Conservation (phyloP, 306 rosid genomes). For the Sphenostylis stenocarpa region DNA sequence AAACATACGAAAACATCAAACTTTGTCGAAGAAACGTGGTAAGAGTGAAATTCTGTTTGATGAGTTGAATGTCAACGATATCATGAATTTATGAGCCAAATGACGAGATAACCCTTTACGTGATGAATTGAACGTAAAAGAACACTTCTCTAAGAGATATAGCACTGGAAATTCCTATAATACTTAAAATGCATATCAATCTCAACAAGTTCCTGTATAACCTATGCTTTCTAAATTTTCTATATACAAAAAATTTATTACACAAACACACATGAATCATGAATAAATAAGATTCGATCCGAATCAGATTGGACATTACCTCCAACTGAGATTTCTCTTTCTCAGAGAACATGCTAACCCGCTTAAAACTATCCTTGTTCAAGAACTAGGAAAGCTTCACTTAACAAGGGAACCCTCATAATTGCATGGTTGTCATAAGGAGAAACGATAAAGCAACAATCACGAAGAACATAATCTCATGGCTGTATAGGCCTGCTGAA, state of each 20-base stretch:
- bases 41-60: constrained; percentile 54
- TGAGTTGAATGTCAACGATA: constrained; percentile 53
- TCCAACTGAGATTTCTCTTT: not conserved
- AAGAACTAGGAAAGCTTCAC: constrained; percentile 32
- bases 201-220: constrained; percentile 43
- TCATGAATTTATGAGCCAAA: constrained; percentile 65
- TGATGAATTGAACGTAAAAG: constrained; percentile 44
- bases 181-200: constrained; percentile 40
- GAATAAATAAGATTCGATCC: constrained; percentile 45
- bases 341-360: constrained; percentile 34
- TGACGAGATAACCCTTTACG: constrained; percentile 65
- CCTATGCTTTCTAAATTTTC: constrained; percentile 54
- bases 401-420: constrained; percentile 24
- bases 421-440: constrained; percentile 42
- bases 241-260: constrained; percentile 68
- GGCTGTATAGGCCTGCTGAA: constrained; percentile 58
- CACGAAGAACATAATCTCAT: constrained; percentile 32
- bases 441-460: constrained; percentile 52
- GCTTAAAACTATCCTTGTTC: constrained; percentile 16
- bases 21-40: constrained; percentile 35
- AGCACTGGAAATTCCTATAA: constrained; percentile 7
- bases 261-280: constrained; percentile 62
- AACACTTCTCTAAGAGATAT: constrained; percentile 23
- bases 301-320: constrained; percentile 42
- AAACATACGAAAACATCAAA: too few relatives aligned